Conservation (phyloP, 139 green algal genomes). For the Edaphochlamys debaryana region DNA sequence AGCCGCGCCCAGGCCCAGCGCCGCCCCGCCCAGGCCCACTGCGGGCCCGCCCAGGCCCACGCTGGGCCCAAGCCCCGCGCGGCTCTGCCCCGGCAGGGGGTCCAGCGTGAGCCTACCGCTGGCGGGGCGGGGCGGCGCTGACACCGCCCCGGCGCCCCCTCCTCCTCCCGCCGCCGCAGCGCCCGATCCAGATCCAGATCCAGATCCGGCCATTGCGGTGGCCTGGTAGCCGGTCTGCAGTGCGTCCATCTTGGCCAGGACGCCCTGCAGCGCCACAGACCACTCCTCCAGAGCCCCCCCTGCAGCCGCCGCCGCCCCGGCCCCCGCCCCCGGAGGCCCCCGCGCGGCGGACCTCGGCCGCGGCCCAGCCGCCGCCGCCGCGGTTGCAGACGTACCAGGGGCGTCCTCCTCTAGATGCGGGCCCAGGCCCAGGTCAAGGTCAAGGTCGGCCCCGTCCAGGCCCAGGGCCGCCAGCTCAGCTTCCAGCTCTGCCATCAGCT, state of each 20-base stretch:
- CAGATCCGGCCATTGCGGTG: neutral
- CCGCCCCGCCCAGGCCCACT: neutral
- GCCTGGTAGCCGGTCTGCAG: slow-evolving; percentile 36
- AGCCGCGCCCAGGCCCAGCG: neutral
- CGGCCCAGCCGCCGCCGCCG: no score
- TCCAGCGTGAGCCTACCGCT: slow-evolving; percentile 6
- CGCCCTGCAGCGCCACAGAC: slow-evolving; percentile 17
- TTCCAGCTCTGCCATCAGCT: slow-evolving; percentile 35
- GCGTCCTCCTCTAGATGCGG: no score
- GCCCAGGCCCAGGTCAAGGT: no score
- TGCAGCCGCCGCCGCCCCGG: neutral
- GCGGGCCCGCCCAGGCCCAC: neutral
- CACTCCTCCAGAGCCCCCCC: slow-evolving; percentile 1
- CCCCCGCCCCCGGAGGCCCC: neutral
- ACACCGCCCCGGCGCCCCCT: neutral
- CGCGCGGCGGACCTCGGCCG: no score
- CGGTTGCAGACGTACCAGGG: no score
- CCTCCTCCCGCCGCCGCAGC: no score
- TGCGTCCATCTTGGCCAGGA: slow-evolving; percentile 27
- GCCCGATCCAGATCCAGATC: neutral
- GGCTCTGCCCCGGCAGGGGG: neutral
- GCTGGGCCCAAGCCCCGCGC: neutral
- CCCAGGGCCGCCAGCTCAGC: slow-evolving; percentile 29
- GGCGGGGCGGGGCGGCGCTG: neutral
- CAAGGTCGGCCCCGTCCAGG: no score